Evolutionary conservation across 2,329 filamentous ascomycete species (phyloP).

Genomic region (Fusarium sarcochroum): DNA sequence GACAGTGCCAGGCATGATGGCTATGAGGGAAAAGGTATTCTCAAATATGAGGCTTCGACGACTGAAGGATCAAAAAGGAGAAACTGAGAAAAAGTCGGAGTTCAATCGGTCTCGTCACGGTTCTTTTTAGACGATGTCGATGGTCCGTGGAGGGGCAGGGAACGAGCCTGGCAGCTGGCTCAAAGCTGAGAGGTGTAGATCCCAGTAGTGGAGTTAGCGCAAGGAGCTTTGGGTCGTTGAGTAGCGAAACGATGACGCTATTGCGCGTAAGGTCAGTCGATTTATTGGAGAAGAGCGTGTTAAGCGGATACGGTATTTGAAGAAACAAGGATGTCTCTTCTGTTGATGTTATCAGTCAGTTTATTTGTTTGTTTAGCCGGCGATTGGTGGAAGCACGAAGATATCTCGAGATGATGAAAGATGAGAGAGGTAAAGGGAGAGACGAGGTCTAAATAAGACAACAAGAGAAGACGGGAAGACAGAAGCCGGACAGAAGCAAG

Average conservation of each 20-base stretch:
- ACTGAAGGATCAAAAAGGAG: conserved; percentile 7
- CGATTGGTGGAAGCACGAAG: neutral
- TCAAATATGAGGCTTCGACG: conserved; percentile 1
- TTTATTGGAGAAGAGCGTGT: conserved; percentile 45
- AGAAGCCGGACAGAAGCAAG: conserved; percentile 30
- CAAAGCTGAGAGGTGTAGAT: conserved; percentile 43
- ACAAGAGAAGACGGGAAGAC: conserved; percentile 25
- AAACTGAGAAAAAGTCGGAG: conserved; percentile 12
- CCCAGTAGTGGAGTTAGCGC: conserved; percentile 48
- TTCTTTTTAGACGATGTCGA: conserved; percentile 37
- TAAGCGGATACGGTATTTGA: conserved; percentile 29
- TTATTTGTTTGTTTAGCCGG: conserved; percentile 2
- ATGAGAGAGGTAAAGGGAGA: conserved; percentile 7
- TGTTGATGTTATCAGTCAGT: conserved; percentile 17
- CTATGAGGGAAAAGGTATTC: neutral
- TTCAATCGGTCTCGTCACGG: conserved; percentile 32
- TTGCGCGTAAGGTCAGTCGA: conserved; percentile 47
- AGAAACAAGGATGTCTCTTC: conserved; percentile 23
- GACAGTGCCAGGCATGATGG: conserved; percentile 56
- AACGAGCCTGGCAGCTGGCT: conserved; percentile 45
- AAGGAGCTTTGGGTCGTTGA: conserved; percentile 44
- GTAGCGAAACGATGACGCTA: conserved; percentile 49
- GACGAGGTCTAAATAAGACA: conserved; percentile 21
- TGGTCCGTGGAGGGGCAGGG: conserved; percentile 48
- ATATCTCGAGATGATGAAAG: neutral